Evolutionary conservation across 345 rosid species (phyloP).

Genomic region (Citrus unshiu): DNA sequence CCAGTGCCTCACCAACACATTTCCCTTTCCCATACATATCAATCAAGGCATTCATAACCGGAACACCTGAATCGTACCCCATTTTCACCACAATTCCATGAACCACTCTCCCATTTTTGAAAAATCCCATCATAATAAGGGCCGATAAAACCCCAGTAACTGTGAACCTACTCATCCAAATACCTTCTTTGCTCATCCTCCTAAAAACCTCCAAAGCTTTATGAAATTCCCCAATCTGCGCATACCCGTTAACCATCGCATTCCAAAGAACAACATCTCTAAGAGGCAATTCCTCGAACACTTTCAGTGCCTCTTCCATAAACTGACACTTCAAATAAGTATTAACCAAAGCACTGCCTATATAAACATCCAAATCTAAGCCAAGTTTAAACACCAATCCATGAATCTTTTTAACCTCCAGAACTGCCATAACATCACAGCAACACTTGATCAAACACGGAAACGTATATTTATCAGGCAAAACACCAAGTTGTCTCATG

Average conservation of each 20-base stretch:
- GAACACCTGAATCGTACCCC: constrained; percentile 31
- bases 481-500: constrained; percentile 38
- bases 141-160: constrained; percentile 30
- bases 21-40: constrained; percentile 73
- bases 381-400: constrained; percentile 25
- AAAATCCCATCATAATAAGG: constrained; percentile 38
- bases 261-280: constrained; percentile 66
- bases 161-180: not conserved
- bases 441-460: constrained; percentile 57
- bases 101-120: constrained; percentile 37
- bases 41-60: constrained; percentile 54
- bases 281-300: constrained; percentile 51
- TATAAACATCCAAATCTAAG: constrained; percentile 15
- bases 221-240: constrained; percentile 29
- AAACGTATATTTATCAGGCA: constrained; percentile 59
- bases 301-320: constrained; percentile 40
- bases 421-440: constrained; percentile 39
- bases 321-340: constrained; percentile 36
- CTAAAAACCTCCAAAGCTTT: constrained; percentile 37
- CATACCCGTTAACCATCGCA: constrained; percentile 58
- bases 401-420: constrained; percentile 47
- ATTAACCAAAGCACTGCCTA: constrained; percentile 49
- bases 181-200: not conserved
- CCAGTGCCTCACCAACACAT: constrained; percentile 33
- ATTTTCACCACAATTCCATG: constrained; percentile 47